A percentile compares a stretch with the other conserved stretches of the same genome.
Evolutionary conservation across 2,329 filamentous ascomycete species (phyloP).

Genomic region (Alternaria arborescens): DNA sequence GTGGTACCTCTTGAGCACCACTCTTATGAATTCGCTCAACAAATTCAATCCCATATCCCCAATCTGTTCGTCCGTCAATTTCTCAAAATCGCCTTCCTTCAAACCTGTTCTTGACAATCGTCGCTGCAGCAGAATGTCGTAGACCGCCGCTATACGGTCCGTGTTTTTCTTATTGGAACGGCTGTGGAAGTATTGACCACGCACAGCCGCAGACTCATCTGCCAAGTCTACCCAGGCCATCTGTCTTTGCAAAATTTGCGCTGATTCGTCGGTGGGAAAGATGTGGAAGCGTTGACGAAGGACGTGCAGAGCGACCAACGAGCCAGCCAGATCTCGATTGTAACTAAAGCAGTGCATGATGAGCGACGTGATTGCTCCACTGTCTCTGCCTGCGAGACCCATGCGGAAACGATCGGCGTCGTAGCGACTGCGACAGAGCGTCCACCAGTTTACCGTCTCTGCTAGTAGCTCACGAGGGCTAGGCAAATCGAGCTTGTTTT

Average conservation of each 20-base stretch:
- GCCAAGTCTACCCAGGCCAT: constrained; percentile 42
- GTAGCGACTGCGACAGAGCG: constrained; percentile 27
- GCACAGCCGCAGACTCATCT: constrained; percentile 14
- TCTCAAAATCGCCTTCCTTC: constrained; percentile 17
- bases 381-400: constrained; percentile 34
- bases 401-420: constrained; percentile 40
- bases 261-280: constrained; percentile 33
- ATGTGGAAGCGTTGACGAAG: constrained; percentile 37
- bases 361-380: constrained; percentile 34
- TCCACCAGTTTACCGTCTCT: constrained; percentile 45
- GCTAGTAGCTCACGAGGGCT: constrained; percentile 42
- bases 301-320: constrained; percentile 46
- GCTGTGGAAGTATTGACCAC: constrained; percentile 25
- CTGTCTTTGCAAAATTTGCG: constrained; percentile 36
- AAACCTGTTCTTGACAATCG: constrained; percentile 31
- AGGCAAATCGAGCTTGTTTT: constrained; percentile 34
- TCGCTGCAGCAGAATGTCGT: constrained; percentile 28
- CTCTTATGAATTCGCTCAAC: constrained; percentile 45
- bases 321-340: constrained; percentile 43
- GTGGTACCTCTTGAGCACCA: constrained; percentile 35
- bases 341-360: constrained; percentile 50
- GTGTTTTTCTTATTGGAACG: constrained; percentile 21
- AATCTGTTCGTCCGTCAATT: constrained; percentile 31
- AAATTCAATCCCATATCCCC: constrained; percentile 38
- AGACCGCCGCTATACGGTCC: constrained; percentile 26